Base-by-base conservation (phyloP, 1,139 yeast genomes). In the Blastobotrys indianensis region DNA sequence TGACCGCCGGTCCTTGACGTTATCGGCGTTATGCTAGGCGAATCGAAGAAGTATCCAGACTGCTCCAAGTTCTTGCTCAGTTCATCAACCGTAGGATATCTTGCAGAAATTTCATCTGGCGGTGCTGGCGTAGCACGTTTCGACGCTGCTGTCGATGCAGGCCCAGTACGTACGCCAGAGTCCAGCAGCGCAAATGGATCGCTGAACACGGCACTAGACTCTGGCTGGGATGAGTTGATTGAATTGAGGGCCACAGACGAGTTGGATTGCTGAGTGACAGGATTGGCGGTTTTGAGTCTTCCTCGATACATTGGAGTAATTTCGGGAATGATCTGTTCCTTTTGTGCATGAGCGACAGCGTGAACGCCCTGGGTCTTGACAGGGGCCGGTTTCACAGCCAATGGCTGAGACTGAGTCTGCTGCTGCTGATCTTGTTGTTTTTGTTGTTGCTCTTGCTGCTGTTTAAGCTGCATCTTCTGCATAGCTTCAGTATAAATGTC, bases 41-140 rank as follows among this genome's bases (percentile, higher is more conserved):
- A 37, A 29, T 47, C 49, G 39, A 51, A 51, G 12, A 46, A 50
- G 37, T 56, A 52, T 17, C 55, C 46, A 13, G 53, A 50, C 35
- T 48, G 52, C 40, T 57, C 61, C 40, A 61, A 42, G 12, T 54
- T 51, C 39, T 48, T 47, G 12, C 63, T 58, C 39, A 65, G 59
- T 42, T 63, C 68, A 45, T 65, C 69, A 20, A 65, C 60, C 0
- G 68, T 55, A 3, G 69, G 69, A 51, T 52, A 65, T 39, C 64
- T 50, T 11, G 54, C 39, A 15, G 53, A 55, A 8, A 58, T 53
- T 16, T 44, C 40, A 9, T 32, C 39, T n/a, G 15, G 11, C 7
- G 40, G 40, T 11, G 29, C 32, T 3, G 40, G 40, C 10, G 32
- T 37, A 6, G 38, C 29, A 10, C 29, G 9, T 5, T 13, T 13